A percentile compares a stretch with the other conserved stretches of the same genome.
These are phyloP conservation scores for Talaromyces wortmannii DNA, from an alignment of 495 filamentous ascomycete genomes.

Conservation along the genomic window DNA sequence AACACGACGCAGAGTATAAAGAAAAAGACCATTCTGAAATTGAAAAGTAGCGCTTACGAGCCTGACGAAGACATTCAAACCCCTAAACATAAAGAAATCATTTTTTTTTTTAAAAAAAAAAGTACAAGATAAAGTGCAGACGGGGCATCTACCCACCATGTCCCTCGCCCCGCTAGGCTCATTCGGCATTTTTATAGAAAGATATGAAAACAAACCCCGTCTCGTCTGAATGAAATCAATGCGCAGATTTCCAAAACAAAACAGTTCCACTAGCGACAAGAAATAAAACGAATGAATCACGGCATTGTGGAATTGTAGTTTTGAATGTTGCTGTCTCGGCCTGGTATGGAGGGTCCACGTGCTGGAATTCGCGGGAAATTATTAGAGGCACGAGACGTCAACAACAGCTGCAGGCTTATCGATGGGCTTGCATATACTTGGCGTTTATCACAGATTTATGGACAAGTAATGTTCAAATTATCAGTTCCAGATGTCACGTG, in stretches of 20 bases:
- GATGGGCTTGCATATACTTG: too few species aligned
- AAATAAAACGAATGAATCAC: background rate
- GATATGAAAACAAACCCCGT: background rate
- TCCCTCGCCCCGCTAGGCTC: background rate
- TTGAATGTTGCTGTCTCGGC: background rate
- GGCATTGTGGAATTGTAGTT: background rate
- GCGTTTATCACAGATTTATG: too few species aligned
- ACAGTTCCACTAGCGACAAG: background rate
- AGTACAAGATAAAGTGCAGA: background rate
- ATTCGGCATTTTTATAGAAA: background rate
- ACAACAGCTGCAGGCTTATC: background rate
- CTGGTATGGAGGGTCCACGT: background rate
- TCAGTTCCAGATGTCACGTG: too few species aligned
- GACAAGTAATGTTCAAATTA: too few species aligned
- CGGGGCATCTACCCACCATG: background rate
- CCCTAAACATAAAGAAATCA: background rate
- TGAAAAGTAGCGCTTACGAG: constrained; percentile 9
- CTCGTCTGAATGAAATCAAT: background rate
- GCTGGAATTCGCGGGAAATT: background rate
- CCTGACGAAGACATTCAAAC: background rate
- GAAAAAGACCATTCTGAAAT: constrained; percentile 59
- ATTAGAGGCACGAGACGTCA: background rate
- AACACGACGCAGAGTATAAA: constrained; percentile 49
- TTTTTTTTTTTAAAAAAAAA: too few species aligned
- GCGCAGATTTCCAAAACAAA: background rate